Percentiles rank a stretch among this genome's conserved stretches.
phyloP scores from a whole-genome alignment of 306 rosid species.

The Cicer cuneatum region DNA sequence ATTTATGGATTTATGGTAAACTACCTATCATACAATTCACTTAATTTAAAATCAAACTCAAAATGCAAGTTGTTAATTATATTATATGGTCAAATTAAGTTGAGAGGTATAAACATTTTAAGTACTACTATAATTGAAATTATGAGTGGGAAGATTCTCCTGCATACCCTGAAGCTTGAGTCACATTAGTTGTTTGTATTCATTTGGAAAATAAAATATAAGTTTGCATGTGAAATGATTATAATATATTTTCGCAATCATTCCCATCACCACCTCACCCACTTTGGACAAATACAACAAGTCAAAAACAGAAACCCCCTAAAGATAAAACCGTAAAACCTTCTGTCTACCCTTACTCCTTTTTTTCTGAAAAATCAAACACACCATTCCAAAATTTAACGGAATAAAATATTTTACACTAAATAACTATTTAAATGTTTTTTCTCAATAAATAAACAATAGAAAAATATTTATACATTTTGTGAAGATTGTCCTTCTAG shows the following conservation, averaged over 20 bases:
- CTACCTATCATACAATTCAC: too few relatives aligned
- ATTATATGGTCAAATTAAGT: background rate
- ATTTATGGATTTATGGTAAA: too few relatives aligned
- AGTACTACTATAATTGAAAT: background rate
- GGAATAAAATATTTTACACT: too few relatives aligned
- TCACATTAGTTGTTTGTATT: background rate
- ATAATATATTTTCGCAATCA: conserved; percentile 26
- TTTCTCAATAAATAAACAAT: too few relatives aligned
- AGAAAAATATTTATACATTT: too few relatives aligned
- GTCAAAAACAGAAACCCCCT: conserved; percentile 47
- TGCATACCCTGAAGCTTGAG: background rate
- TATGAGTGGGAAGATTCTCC: conserved; percentile 2
- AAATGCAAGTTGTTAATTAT: too few relatives aligned
- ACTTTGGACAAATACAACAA: conserved; percentile 39
- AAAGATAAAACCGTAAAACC: conserved; percentile 40
- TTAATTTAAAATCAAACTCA: too few relatives aligned
- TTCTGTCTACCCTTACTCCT: conserved; percentile 14
- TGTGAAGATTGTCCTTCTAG: background rate
- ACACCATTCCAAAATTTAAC: conserved; percentile 35
- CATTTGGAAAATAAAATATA: background rate
- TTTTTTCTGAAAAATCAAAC: conserved; percentile 41
- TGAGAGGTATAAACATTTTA: background rate
- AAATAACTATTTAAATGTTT: too few relatives aligned
- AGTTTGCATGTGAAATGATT: conserved; percentile 39
- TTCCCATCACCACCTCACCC: conserved; percentile 19